A percentile compares a stretch with the other conserved stretches of the same genome.
Conservation (phyloP, 192 early-diverging fungal species). For the Cetraspora pellucida region DNA sequence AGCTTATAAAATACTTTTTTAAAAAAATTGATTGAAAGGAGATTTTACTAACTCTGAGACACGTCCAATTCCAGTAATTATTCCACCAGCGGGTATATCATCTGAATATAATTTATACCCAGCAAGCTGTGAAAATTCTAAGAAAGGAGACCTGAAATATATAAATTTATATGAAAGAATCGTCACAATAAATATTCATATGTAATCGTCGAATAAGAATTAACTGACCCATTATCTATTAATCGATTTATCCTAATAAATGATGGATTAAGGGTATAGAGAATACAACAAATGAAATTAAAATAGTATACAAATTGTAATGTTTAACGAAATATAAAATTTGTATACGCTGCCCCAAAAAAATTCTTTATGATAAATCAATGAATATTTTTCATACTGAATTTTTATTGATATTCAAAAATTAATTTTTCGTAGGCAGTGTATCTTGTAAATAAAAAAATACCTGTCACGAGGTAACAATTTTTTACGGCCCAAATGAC, state of each 20-base stretch:
- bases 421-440: too few relatives aligned
- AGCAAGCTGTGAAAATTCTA: constrained; percentile 94
- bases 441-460: background rate
- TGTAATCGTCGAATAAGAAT: background rate
- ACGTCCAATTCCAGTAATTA: constrained; percentile 96
- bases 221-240: constrained; percentile 70
- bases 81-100: constrained; percentile 81
- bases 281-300: background rate
- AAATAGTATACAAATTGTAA: background rate
- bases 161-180: background rate
- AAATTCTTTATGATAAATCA: too few relatives aligned
- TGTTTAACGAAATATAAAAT: too few relatives aligned
- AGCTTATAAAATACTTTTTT: constrained; percentile 8
- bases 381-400: too few relatives aligned
- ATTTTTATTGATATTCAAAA: too few relatives aligned
- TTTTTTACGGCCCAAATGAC: constrained; percentile 85
- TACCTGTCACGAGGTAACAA: constrained; percentile 88
- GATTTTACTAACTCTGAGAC: constrained; percentile 69
- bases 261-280: background rate
- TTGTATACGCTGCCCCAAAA: too few relatives aligned
- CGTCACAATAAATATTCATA: constrained; percentile 10
- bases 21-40: background rate
- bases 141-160: constrained; percentile 77
- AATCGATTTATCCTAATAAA: constrained; percentile 65
- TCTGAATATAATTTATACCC: constrained; percentile 86